Evolutionary conservation across 2,329 filamentous ascomycete species (phyloP).

Genomic region (Aureobasidium sp.): DNA sequence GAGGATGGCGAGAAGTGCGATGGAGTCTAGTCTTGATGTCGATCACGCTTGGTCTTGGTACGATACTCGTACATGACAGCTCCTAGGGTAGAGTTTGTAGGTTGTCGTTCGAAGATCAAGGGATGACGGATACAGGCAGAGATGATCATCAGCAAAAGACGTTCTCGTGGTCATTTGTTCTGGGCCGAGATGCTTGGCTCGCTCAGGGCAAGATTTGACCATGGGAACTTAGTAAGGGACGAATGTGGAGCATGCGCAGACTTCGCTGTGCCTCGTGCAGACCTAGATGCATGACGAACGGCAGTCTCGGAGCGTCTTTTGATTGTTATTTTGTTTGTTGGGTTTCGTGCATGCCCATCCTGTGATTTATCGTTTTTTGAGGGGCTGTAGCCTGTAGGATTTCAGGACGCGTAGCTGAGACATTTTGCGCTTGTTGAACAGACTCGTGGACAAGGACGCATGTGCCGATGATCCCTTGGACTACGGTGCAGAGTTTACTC

Average conservation of each 20-base stretch:
- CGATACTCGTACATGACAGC: neutral
- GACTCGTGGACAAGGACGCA: neutral
- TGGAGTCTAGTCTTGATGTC: no score
- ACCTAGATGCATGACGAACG: conserved; percentile 1
- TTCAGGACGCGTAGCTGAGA: neutral
- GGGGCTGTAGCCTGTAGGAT: neutral
- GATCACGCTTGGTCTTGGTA: neutral
- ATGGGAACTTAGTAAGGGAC: neutral
- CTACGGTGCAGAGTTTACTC: neutral
- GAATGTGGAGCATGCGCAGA: neutral
- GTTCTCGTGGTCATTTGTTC: neutral
- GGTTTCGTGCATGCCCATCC: neutral
- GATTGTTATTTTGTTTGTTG: conserved; percentile 1
- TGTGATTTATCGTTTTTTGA: neutral
- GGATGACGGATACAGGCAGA: neutral
- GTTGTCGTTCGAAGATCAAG: neutral
- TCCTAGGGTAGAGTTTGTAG: neutral
- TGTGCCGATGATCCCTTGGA: neutral
- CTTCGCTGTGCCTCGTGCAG: neutral
- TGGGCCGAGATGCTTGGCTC: neutral
- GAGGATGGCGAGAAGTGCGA: neutral
- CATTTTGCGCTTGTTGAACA: neutral
- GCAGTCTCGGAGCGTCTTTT: neutral
- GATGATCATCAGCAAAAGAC: conserved; percentile 6
- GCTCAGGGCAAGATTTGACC: neutral